A percentile compares a stretch with the other conserved stretches of the same genome.
These are phyloP conservation scores for Amauroascus niger DNA, from an alignment of 2,329 filamentous ascomycete species.

Conservation along the genomic window DNA sequence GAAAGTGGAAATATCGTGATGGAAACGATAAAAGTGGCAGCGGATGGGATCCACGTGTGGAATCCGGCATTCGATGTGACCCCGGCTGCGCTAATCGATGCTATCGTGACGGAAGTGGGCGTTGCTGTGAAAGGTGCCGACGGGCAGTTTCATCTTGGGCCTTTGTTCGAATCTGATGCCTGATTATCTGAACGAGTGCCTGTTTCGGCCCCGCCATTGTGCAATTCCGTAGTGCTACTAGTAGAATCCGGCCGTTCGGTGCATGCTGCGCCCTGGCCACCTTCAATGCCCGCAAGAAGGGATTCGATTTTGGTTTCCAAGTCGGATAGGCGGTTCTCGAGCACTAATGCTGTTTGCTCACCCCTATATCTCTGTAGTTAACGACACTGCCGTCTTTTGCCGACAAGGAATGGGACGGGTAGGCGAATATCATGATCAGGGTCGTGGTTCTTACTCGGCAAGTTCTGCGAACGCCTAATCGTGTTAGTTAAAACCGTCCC, in stretches of 20 bases:
- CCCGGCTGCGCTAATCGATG: slow-evolving; percentile 78
- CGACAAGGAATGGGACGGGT: background rate
- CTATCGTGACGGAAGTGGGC: slow-evolving; percentile 85
- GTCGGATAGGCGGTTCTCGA: slow-evolving; percentile 46
- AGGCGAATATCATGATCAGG: background rate
- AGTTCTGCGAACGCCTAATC: background rate
- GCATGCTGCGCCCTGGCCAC: background rate
- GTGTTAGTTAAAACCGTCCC: background rate
- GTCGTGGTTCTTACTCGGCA: background rate
- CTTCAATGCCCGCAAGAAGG: slow-evolving; percentile 22
- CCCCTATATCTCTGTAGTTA: slow-evolving; percentile 31
- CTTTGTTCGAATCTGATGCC: slow-evolving; percentile 10
- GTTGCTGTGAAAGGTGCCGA: slow-evolving; percentile 66
- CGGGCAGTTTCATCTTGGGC: slow-evolving; percentile 55
- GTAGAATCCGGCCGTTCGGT: background rate
- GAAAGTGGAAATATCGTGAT: slow-evolving; percentile 39
- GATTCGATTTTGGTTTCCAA: slow-evolving; percentile 46
- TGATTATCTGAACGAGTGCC: background rate
- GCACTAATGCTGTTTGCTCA: slow-evolving; percentile 46
- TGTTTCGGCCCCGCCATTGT: background rate
- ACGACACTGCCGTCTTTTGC: background rate
- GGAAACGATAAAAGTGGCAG: slow-evolving; percentile 69
- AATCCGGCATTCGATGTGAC: slow-evolving; percentile 97
- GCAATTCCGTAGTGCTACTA: background rate
- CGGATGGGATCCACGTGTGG: slow-evolving; percentile 72